These are phyloP conservation scores for Pulveroboletus sp. DNA, from an alignment of 768 basidiomycete species.

Conservation along the genomic window DNA sequence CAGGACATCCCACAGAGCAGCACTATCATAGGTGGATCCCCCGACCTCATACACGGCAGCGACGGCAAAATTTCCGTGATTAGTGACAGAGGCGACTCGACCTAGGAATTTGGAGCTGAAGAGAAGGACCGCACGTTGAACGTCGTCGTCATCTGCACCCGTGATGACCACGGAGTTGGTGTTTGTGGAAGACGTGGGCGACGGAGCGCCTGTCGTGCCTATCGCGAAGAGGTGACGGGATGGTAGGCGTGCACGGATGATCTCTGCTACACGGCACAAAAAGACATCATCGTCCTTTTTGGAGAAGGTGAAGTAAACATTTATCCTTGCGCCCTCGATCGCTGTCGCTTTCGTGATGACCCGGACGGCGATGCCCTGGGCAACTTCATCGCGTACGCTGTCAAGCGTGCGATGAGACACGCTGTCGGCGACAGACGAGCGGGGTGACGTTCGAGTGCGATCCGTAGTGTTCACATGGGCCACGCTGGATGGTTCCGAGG, in stretches of 20 bases:
- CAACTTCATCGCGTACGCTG: conserved; percentile 57
- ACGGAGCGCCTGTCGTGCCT: conserved; percentile 43
- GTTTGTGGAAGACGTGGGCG: conserved; percentile 20
- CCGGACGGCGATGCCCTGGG: conserved; percentile 52
- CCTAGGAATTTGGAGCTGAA: conserved; percentile 67
- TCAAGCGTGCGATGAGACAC: conserved; percentile 45
- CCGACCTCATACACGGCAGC: conserved; percentile 55
- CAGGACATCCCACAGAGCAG: conserved; percentile 68
- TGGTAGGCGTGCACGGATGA: conserved; percentile 41
- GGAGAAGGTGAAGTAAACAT: conserved; percentile 58
- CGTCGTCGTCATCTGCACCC: conserved; percentile 50
- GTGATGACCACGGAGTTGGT: conserved; percentile 53
- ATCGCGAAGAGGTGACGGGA: conserved; percentile 52
- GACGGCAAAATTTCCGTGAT: conserved; percentile 34
- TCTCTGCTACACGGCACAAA: conserved; percentile 49
- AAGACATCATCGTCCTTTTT: conserved; percentile 55
- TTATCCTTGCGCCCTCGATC: conserved; percentile 53
- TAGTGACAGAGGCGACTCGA: conserved; percentile 41
- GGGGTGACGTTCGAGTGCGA: not conserved
- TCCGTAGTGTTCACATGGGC: conserved; percentile 2
- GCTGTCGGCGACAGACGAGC: conserved; percentile 1
- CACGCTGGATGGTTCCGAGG: conserved; percentile 28
- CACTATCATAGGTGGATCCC: conserved; percentile 53
- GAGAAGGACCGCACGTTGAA: conserved; percentile 66
- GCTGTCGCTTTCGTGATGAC: conserved; percentile 47